Conservation (phyloP, 371 early-diverging fungal genomes). For the Mortierella sp. region DNA sequence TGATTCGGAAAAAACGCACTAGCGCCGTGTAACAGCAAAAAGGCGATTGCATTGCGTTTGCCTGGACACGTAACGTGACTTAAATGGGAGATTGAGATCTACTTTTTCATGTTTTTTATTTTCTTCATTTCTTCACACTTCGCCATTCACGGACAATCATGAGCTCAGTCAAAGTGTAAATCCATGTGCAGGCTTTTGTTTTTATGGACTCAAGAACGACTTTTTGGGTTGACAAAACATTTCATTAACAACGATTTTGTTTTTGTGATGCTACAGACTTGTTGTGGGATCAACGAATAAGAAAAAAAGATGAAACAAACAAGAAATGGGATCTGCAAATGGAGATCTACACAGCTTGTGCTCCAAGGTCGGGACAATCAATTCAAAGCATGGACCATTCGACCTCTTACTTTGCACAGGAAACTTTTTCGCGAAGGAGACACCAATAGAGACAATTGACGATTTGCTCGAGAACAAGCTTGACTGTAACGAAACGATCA, state of each 20-base stretch:
- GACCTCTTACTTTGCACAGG: constrained; percentile 84
- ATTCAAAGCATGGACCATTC: constrained; percentile 89
- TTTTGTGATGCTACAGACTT: constrained; percentile 55
- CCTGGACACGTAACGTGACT: too few relatives aligned
- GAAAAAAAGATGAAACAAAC: too few relatives aligned
- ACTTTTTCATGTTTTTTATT: too few relatives aligned
- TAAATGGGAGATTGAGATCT: too few relatives aligned
- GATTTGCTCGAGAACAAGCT: constrained; percentile 70
- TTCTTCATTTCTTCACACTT: too few relatives aligned
- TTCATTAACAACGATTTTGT: neutral
- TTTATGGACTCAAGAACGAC: too few relatives aligned
- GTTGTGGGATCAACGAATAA: too few relatives aligned
- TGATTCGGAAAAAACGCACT: too few relatives aligned
- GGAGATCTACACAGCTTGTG: constrained; percentile 75
- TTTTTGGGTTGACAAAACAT: neutral
- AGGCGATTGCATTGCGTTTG: too few relatives aligned
- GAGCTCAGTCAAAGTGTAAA: constrained; percentile 55
- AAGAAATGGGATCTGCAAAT: constrained; percentile 78
- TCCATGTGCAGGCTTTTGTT: neutral
- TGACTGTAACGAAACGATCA: constrained; percentile 60
- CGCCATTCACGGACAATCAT: constrained; percentile 9
- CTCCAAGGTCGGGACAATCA: constrained; percentile 76
- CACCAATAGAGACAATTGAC: constrained; percentile 59
- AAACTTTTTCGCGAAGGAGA: constrained; percentile 78
- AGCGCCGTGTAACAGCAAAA: too few relatives aligned